Conservation (phyloP, 805 yeast species). For the Metschnikowia amazonensis region DNA sequence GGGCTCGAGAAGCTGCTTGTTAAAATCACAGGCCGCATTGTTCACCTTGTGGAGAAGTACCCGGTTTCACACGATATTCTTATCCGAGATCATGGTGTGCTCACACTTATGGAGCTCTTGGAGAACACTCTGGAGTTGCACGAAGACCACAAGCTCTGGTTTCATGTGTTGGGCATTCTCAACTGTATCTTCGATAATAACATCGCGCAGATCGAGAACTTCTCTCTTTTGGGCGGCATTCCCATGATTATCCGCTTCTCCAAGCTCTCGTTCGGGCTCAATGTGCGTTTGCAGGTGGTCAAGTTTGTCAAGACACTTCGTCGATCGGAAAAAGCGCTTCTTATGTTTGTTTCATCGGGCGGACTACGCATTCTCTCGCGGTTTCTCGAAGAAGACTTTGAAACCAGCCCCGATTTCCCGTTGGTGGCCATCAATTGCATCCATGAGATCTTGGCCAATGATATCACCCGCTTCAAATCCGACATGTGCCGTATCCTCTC, state of each 20-base stretch:
- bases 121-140: slow-evolving; percentile 31
- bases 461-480: slow-evolving; percentile 38
- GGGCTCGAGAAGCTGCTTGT: slow-evolving; percentile 28
- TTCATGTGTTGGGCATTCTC: slow-evolving; percentile 31
- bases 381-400: slow-evolving; percentile 46
- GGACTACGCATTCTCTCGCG: slow-evolving; percentile 42
- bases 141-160: slow-evolving; percentile 35
- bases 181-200: slow-evolving; percentile 32
- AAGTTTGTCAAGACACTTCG: slow-evolving; percentile 31
- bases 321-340: slow-evolving; percentile 33
- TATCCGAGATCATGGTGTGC: slow-evolving; percentile 41
- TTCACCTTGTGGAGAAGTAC: slow-evolving; percentile 37
- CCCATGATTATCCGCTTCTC: slow-evolving; percentile 39
- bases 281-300: slow-evolving; percentile 35
- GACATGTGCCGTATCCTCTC: slow-evolving; percentile 41
- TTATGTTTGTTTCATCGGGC: slow-evolving; percentile 44
- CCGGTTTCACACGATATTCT: slow-evolving; percentile 37
- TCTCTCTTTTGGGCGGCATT: slow-evolving; percentile 42
- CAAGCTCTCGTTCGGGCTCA: slow-evolving; percentile 26
- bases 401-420: slow-evolving; percentile 35
- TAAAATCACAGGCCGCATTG: slow-evolving; percentile 36
- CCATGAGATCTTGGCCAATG: slow-evolving; percentile 31
- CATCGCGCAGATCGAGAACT: slow-evolving; percentile 35
- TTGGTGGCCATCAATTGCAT: slow-evolving; percentile 36
- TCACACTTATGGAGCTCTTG: slow-evolving; percentile 36